These are phyloP conservation scores for Penicillium corylophilum DNA, from an alignment of 2,329 filamentous ascomycete genomes.

Conservation along the genomic window DNA sequence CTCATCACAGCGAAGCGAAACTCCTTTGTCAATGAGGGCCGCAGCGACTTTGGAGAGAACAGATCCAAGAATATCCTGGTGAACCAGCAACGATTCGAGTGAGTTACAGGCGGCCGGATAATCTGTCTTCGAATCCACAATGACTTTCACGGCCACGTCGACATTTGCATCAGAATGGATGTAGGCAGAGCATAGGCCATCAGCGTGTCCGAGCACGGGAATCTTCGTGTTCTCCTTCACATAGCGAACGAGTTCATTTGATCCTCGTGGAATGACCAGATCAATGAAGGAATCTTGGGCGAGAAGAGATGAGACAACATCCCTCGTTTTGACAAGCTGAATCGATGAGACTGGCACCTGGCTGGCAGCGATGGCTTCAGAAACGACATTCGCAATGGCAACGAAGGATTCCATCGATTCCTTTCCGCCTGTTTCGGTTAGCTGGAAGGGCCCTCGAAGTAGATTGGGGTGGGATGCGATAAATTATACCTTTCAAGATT, in stretches of 20 bases:
- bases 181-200: slow-evolving; percentile 87
- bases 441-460: not conserved
- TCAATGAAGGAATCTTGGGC: slow-evolving; percentile 85
- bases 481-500: slow-evolving; percentile 74
- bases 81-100: slow-evolving; percentile 85
- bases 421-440: slow-evolving; percentile 67
- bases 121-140: slow-evolving; percentile 89
- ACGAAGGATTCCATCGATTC: slow-evolving; percentile 95
- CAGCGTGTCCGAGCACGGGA: slow-evolving; percentile 92
- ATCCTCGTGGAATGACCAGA: slow-evolving; percentile 88
- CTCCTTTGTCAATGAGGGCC: slow-evolving; percentile 72
- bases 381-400: slow-evolving; percentile 83
- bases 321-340: slow-evolving; percentile 90
- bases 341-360: slow-evolving; percentile 81
- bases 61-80: slow-evolving; percentile 66
- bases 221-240: slow-evolving; percentile 92
- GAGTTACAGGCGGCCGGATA: slow-evolving; percentile 97
- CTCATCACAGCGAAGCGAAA: slow-evolving; percentile 77
- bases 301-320: slow-evolving; percentile 85
- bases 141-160: slow-evolving; percentile 68
- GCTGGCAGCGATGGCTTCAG: slow-evolving; percentile 68
- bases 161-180: slow-evolving; percentile 75
- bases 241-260: slow-evolving; percentile 84
- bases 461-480: not conserved
- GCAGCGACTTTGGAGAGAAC: slow-evolving; percentile 70